Conservation (phyloP, 176 grass and related monocot genomes). For the Areca catechu region DNA sequence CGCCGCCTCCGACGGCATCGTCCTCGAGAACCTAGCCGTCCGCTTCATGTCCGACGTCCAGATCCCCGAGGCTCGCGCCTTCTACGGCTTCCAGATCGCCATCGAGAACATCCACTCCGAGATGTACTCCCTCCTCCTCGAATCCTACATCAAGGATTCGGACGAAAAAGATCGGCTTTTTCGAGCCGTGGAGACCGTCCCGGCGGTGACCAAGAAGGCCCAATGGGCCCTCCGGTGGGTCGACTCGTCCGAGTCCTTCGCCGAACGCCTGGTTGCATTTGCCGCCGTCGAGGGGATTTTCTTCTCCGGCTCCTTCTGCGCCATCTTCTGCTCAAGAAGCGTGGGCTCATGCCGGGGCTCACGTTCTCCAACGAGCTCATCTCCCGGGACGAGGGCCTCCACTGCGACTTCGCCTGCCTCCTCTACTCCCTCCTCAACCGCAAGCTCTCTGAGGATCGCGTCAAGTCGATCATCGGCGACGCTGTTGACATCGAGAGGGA, state of each 20-base stretch:
- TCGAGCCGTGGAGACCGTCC: no score
- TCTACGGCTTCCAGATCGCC: conserved; percentile 95
- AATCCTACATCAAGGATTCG: conserved; percentile 69
- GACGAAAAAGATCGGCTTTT: conserved; percentile 16
- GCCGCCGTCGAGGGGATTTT: conserved; percentile 88
- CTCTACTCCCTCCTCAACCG: no score
- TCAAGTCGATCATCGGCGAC: no score
- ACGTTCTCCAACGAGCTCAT: conserved; percentile 99
- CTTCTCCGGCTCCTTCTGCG: conserved; percentile 94
- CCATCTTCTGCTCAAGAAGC: conserved; percentile 98
- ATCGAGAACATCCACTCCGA: conserved; percentile 99
- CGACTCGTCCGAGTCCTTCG: conserved; percentile 24
- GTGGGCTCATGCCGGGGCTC: conserved; percentile 78
- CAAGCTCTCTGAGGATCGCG: no score
- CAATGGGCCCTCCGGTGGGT: no score
- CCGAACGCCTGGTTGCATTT: conserved; percentile 72
- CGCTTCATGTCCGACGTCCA: conserved; percentile 93
- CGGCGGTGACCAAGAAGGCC: no score
- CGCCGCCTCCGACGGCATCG: conserved; percentile 85
- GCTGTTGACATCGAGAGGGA: no score
- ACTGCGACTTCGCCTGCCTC: conserved; percentile 94
- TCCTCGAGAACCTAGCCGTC: conserved; percentile 78
- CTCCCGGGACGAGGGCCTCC: conserved; percentile 88
- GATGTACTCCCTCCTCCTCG: conserved; percentile 79
- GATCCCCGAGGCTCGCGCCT: conserved; percentile 69